These are phyloP conservation scores for Alternaria sp. DNA, from an alignment of 2,329 filamentous ascomycete species.

Conservation along the genomic window DNA sequence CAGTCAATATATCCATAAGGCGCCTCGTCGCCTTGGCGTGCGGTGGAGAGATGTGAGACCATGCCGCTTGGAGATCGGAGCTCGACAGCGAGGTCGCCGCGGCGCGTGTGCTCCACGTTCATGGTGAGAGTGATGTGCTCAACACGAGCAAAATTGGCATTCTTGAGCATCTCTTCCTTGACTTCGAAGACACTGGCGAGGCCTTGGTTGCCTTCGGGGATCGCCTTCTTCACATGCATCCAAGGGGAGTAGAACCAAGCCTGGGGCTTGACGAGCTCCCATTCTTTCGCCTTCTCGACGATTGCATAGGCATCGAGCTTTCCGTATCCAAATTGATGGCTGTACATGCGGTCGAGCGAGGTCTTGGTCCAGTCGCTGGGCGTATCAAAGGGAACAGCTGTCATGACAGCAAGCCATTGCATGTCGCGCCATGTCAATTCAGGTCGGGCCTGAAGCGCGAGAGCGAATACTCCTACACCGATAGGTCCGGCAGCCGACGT, in stretches of 20 bases:
- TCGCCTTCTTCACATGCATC: conserved; percentile 85
- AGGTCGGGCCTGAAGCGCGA: conserved; percentile 84
- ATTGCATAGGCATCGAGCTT: conserved; percentile 90
- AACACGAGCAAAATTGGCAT: conserved; percentile 83
- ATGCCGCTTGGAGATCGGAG: conserved; percentile 84
- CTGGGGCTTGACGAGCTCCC: conserved; percentile 91
- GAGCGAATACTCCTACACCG: conserved; percentile 89
- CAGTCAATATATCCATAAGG: conserved; percentile 84
- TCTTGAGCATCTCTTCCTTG: conserved; percentile 79
- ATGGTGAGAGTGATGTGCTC: conserved; percentile 98
- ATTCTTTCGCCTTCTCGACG: conserved; percentile 85
- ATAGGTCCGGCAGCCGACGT: conserved; percentile 95
- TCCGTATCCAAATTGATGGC: conserved; percentile 94
- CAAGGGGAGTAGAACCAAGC: conserved; percentile 94
- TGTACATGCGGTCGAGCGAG: conserved; percentile 83
- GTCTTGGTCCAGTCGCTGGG: conserved; percentile 86
- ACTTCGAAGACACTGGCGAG: conserved; percentile 83
- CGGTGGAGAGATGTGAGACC: conserved; percentile 82
- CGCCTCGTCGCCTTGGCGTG: conserved; percentile 74
- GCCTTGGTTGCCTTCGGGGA: conserved; percentile 86
- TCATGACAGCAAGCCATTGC: conserved; percentile 88
- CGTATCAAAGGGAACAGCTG: conserved; percentile 80
- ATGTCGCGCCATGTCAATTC: conserved; percentile 93
- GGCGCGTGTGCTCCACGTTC: conserved; percentile 88
- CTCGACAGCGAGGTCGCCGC: conserved; percentile 93